Base-by-base conservation (phyloP, 305 asterid species). In the Coffea humblotiana region DNA sequence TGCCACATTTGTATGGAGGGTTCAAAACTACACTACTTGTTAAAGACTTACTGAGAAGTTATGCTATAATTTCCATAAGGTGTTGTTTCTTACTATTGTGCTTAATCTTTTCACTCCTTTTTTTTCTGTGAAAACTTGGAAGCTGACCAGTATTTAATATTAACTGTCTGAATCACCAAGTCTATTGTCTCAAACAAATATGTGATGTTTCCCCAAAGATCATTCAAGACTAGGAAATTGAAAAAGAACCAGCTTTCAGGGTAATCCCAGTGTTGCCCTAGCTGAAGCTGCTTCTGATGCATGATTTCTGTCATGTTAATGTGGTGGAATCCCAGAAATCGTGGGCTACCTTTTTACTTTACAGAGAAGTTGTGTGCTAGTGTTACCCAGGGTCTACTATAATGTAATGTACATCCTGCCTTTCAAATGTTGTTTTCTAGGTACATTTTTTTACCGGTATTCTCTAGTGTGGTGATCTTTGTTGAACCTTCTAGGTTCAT, bases 211-310 rank as follows among this genome's bases (percentile, higher is more conserved):
- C 37, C 47, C 12, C 19, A 10, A 64, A 48, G 73, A 25, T 77
- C 73, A 65, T 77, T 32, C 15, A 2, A 32, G 19, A 69, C 23
- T 21, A 48, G 9, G 51, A 48, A 77, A 27, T 73, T 51, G 65
- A n/a, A 51, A 8, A 14, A 60, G 35, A 58, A 0, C 68, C 68
- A 9, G n/a, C 8, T 14, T 60, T 75, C 14, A 51, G 60, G 78
- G 29, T 60, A 21, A 37, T 63, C 25, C 21, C 8, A 74, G 32
- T 52, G n/a, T 8, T 11, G n/a, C 68, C 37, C 37, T 37, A 35
- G 48, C 40, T 60, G 78, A 61, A 75, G 66, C 60, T 75, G 78
- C 68, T 74, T 27, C 43, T 74, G 68, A 15, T 56, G 52, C 10
- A n/a, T n/a, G 60, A 76, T 19, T 19, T 18, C 63, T 6, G 19